A percentile compares a stretch with the other conserved stretches of the same genome.
These are phyloP conservation scores for Crithidia thermophila DNA, from an alignment of 208 protist species.

Conservation along the genomic window DNA sequence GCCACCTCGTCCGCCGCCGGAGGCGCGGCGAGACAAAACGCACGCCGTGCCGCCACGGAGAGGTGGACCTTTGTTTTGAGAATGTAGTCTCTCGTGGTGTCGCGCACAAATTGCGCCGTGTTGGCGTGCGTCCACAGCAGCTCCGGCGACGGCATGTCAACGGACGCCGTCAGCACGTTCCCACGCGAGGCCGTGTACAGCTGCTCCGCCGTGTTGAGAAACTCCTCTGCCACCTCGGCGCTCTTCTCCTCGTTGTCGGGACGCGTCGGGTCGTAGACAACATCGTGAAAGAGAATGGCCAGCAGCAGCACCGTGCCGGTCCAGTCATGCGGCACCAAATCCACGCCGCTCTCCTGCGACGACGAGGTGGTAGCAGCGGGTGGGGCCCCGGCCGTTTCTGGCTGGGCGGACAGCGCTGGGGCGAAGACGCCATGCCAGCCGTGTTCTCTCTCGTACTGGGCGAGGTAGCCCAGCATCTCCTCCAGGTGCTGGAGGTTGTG, in stretches of 20 bases:
- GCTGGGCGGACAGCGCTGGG: background rate
- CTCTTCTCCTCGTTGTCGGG: slow-evolving; percentile 79
- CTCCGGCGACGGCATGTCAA: background rate
- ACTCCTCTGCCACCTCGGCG: slow-evolving; percentile 38
- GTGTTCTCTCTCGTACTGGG: slow-evolving; percentile 18
- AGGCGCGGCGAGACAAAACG: slow-evolving; percentile 3
- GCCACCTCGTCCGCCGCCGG: background rate
- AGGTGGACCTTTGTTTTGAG: slow-evolving; percentile 34
- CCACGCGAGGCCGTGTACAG: slow-evolving; percentile 7
- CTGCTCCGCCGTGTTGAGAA: slow-evolving; percentile 30
- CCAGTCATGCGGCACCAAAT: slow-evolving; percentile 14
- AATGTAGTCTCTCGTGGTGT: slow-evolving; percentile 20
- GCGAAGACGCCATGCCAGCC: slow-evolving; percentile 23
- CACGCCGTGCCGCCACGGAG: slow-evolving; percentile 9
- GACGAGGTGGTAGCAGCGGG: background rate
- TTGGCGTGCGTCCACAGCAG: slow-evolving; percentile 22
- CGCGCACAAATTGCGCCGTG: slow-evolving; percentile 22
- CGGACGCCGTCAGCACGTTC: background rate
- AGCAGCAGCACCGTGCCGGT: slow-evolving; percentile 49
- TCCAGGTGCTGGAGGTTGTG: slow-evolving; percentile 73
- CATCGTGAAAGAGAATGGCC: slow-evolving; percentile 83
- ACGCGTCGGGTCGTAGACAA: slow-evolving; percentile 62
- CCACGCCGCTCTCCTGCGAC: background rate
- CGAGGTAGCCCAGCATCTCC: slow-evolving; percentile 48
- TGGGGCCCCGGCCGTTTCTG: background rate